These are phyloP conservation scores for Colletotrichum cordylinicola DNA, from an alignment of 2,329 filamentous ascomycete species.

Conservation along the genomic window DNA sequence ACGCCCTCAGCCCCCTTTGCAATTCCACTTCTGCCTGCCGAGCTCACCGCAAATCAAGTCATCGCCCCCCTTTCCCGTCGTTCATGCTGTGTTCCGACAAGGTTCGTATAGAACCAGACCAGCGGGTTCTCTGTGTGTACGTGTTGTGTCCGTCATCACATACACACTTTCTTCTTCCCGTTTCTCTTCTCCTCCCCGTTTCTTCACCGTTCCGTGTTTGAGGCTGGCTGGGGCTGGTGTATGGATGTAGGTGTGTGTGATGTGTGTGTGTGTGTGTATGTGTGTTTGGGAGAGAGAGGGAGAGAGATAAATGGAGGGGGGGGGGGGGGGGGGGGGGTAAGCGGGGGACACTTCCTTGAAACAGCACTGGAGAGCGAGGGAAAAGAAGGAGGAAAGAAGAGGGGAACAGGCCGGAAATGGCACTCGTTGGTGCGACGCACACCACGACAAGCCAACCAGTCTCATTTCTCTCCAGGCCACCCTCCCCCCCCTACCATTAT, in stretches of 20 bases:
- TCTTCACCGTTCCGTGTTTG: not conserved
- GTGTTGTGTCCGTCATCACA: not conserved
- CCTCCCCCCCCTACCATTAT: not conserved
- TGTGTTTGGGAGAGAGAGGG: not conserved
- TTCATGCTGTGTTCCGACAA: slow-evolving; percentile 21
- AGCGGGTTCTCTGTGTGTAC: not conserved
- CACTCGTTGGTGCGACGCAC: not conserved
- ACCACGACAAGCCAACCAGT: not conserved
- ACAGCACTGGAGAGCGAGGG: not conserved
- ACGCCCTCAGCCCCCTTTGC: not conserved
- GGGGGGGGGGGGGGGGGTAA: not conserved
- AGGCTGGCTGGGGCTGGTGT: not conserved
- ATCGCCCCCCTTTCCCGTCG: not conserved
- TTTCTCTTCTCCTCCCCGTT: not conserved
- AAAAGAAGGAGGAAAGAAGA: not conserved
- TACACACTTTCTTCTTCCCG: not conserved
- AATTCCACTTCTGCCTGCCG: not conserved
- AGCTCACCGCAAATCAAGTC: not conserved
- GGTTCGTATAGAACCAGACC: slow-evolving; percentile 13
- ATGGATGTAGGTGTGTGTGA: not conserved
- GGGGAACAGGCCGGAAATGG: not conserved
- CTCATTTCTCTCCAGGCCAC: not conserved
- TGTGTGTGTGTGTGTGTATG: not conserved
- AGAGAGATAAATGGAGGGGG: not conserved
- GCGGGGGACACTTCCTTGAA: not conserved